Percentiles rank a stretch among this genome's conserved stretches.
phyloP scores from a whole-genome alignment of 495 filamentous ascomycete genomes.

The Hypoxylon trugodes region DNA sequence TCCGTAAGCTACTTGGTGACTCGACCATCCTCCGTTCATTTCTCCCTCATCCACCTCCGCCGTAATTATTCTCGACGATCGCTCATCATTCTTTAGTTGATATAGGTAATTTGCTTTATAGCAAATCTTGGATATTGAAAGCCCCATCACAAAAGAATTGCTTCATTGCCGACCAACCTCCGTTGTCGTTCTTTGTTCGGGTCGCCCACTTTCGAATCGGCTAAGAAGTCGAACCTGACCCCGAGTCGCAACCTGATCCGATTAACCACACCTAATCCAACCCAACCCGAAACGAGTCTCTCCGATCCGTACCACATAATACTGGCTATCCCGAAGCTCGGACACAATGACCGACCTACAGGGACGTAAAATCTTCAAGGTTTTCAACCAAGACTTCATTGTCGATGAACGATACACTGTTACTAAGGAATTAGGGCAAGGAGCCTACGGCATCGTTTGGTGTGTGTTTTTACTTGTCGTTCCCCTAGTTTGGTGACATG shows the following conservation, averaged over 20 bases:
- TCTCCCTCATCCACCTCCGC: background rate
- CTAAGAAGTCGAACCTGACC: constrained; percentile 1
- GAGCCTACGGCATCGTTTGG: constrained; percentile 99
- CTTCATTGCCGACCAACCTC: background rate
- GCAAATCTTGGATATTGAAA: constrained; percentile 1
- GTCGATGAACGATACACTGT: constrained; percentile 98
- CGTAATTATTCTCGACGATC: background rate
- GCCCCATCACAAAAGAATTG: background rate
- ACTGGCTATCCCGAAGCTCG: constrained; percentile 1
- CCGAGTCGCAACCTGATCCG: constrained; percentile 10
- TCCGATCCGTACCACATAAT: background rate
- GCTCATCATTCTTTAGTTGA: too few species aligned
- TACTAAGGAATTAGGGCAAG: constrained; percentile 97
- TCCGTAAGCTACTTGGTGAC: too few species aligned
- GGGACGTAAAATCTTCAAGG: constrained; percentile 97
- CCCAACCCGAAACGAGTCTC: background rate
- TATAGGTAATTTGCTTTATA: constrained; percentile 4
- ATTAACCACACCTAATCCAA: background rate
- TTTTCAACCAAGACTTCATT: constrained; percentile 99
- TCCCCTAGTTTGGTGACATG: background rate
- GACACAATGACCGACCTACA: constrained; percentile 75
- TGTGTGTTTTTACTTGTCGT: constrained; percentile 50
- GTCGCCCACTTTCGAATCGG: background rate
- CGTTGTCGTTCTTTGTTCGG: constrained; percentile 12
- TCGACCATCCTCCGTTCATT: too few species aligned